These are phyloP conservation scores for Trichoderma gracile DNA, from an alignment of 2,329 filamentous ascomycete species.

Conservation along the genomic window DNA sequence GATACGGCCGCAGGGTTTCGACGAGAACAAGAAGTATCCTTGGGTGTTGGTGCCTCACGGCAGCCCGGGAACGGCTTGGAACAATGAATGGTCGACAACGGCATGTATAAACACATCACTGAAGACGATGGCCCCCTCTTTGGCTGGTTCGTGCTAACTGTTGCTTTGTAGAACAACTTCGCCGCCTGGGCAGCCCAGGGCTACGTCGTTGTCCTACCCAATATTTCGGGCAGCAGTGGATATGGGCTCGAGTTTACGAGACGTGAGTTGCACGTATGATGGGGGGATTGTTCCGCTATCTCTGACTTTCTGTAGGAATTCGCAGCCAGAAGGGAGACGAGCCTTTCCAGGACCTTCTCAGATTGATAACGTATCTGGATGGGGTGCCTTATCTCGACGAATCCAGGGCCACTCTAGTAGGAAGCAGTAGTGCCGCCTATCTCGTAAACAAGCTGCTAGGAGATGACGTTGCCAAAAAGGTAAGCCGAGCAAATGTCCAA, in stretches of 20 bases:
- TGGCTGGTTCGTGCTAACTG: neutral
- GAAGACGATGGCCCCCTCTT: neutral
- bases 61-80: conserved; percentile 49
- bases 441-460: conserved; percentile 62
- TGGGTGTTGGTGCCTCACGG: conserved; percentile 43
- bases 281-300: neutral
- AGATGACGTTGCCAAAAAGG: conserved; percentile 51
- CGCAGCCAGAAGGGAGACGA: conserved; percentile 54
- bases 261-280: neutral
- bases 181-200: conserved; percentile 61
- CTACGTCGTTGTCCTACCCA: conserved; percentile 60
- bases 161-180: conserved; percentile 49
- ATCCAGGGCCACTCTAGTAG: conserved; percentile 52
- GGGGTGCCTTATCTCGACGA: conserved; percentile 56
- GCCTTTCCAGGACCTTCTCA: conserved; percentile 57
- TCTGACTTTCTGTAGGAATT: conserved; percentile 43
- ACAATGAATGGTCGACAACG: conserved; percentile 53
- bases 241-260: conserved; percentile 49
- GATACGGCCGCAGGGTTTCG: conserved; percentile 42
- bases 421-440: conserved; percentile 59
- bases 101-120: conserved; percentile 32
- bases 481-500: conserved; percentile 27
- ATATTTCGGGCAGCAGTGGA: conserved; percentile 58
- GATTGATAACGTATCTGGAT: conserved; percentile 54
- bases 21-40: conserved; percentile 41